A percentile compares a stretch with the other conserved stretches of the same genome.
These are phyloP conservation scores for Nicotiana noctiflora DNA, from an alignment of 257 asterid genomes.

Conservation along the genomic window DNA sequence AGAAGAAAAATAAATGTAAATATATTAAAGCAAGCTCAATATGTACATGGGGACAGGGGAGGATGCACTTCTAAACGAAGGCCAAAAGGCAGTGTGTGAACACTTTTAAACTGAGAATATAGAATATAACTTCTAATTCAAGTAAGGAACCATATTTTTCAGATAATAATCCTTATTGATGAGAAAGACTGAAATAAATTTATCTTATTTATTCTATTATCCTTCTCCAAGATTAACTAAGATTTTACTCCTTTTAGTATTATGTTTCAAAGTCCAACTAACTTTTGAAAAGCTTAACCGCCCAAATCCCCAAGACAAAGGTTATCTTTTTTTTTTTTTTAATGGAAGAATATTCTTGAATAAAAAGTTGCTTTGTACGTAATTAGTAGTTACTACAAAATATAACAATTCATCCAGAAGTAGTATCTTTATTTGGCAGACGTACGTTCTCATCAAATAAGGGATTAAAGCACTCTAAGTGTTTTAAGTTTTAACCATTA, in stretches of 20 bases:
- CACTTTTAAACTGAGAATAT: neutral
- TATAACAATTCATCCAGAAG: neutral
- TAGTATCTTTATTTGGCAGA: too few relatives aligned
- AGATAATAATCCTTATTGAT: neutral
- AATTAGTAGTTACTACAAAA: neutral
- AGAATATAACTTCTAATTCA: neutral
- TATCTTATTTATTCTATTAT: neutral
- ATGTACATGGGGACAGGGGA: neutral
- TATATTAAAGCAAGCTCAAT: neutral
- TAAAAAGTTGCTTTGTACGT: neutral
- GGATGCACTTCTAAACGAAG: neutral
- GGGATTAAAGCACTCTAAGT: neutral
- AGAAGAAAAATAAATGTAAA: neutral
- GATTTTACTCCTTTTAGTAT: neutral
- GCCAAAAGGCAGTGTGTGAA: neutral
- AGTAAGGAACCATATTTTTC: neutral
- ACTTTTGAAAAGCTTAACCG: neutral
- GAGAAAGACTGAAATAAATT: neutral
- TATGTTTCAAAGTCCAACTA: neutral
- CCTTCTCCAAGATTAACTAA: neutral
- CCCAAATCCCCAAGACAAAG: neutral
- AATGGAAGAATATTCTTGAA: neutral
- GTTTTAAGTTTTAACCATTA: neutral
- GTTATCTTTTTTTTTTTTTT: neutral
- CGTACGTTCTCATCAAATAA: neutral